Evolutionary conservation across 108 stramenopile genomes (phyloP).

Genomic region (Craspedostauros australis): DNA sequence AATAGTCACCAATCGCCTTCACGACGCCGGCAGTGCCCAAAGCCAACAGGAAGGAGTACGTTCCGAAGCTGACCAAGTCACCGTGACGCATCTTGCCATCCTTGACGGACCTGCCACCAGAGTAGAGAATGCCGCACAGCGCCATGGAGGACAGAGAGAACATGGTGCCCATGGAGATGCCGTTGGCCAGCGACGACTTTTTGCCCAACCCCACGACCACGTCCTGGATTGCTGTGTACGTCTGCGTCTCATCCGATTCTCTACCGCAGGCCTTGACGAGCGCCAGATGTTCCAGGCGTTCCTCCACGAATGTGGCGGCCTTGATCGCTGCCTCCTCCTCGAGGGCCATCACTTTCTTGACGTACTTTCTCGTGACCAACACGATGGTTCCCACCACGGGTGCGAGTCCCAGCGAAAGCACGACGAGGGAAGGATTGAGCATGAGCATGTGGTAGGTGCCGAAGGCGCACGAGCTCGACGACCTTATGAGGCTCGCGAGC

Average conservation of each 20-base stretch:
- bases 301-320: slow-evolving; percentile 73
- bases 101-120: slow-evolving; percentile 65
- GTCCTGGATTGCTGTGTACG: slow-evolving; percentile 50
- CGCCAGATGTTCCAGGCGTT: slow-evolving; percentile 56
- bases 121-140: slow-evolving; percentile 62
- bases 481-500: slow-evolving; percentile 69
- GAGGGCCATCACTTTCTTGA: slow-evolving; percentile 49
- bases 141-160: slow-evolving; percentile 68
- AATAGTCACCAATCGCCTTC: slow-evolving; percentile 55
- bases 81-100: slow-evolving; percentile 67
- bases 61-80: slow-evolving; percentile 70
- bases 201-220: slow-evolving; percentile 42
- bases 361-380: slow-evolving; percentile 57
- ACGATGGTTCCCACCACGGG: slow-evolving; percentile 74
- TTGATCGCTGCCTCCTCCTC: slow-evolving; percentile 48
- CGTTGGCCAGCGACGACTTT: slow-evolving; percentile 54
- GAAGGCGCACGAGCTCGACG: slow-evolving; percentile 58
- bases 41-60: slow-evolving; percentile 81
- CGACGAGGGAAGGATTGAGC: slow-evolving; percentile 70
- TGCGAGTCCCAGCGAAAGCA: slow-evolving; percentile 54
- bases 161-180: slow-evolving; percentile 79
- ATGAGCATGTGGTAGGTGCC: slow-evolving; percentile 74
- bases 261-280: slow-evolving; percentile 72
- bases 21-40: slow-evolving; percentile 76
- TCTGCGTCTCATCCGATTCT: slow-evolving; percentile 58